Percentiles rank a stretch among this genome's conserved stretches.
These are phyloP conservation scores for Aspergillus piperis DNA, from an alignment of 2,329 filamentous ascomycete species.

Conservation along the genomic window DNA sequence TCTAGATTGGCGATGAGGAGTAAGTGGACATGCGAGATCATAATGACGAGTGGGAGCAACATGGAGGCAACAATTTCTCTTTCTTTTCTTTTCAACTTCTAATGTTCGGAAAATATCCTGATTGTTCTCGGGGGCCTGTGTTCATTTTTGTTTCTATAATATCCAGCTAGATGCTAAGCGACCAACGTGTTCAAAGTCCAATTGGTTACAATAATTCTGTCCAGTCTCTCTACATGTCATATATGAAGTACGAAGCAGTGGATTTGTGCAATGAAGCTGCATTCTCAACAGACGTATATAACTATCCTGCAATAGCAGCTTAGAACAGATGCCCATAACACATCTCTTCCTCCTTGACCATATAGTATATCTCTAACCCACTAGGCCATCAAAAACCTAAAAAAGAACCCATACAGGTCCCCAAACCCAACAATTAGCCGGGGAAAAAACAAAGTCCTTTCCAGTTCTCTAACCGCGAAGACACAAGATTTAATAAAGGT, in stretches of 20 bases:
- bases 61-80: constrained; percentile 52
- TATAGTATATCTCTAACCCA: not conserved
- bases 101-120: constrained; percentile 26
- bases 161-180: constrained; percentile 24
- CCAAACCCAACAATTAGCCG: constrained; percentile 39
- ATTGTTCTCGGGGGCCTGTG: constrained; percentile 14
- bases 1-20: constrained; percentile 64
- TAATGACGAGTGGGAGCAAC: constrained; percentile 37
- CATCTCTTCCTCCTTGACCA: not conserved
- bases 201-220: constrained; percentile 10
- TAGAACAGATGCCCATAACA: not conserved
- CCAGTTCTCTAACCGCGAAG: constrained; percentile 24
- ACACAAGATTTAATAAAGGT: constrained; percentile 17
- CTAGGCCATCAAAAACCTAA: not conserved
- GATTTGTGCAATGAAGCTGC: not conserved
- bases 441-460: constrained; percentile 17
- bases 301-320: not conserved
- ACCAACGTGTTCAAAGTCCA: constrained; percentile 13
- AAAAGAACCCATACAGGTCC: constrained; percentile 17
- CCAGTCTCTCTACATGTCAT: not conserved
- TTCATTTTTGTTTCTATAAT: constrained; percentile 22
- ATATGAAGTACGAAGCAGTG: not conserved
- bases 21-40: constrained; percentile 34
- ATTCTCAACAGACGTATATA: not conserved
- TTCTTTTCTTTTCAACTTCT: constrained; percentile 24